phyloP scores from a whole-genome alignment of 306 rosid species.

The Astragalus membranaceus region DNA sequence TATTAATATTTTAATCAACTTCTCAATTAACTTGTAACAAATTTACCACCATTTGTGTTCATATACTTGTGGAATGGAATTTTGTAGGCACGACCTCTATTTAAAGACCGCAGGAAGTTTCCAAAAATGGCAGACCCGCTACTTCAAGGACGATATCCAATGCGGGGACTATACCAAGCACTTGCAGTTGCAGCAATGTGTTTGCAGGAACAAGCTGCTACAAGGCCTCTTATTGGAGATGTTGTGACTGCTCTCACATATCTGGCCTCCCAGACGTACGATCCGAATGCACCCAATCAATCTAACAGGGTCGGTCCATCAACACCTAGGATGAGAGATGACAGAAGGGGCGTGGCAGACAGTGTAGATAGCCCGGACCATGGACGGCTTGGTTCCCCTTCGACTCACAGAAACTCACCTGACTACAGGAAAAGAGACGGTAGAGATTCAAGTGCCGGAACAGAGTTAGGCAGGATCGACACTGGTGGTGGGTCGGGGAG shows the following conservation, averaged over 20 bases:
- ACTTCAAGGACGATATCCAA: constrained; percentile 81
- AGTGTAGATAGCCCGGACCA: constrained; percentile 79
- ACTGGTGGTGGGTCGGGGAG: constrained; percentile 80
- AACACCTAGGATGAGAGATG: constrained; percentile 75
- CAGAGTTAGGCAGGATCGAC: constrained; percentile 52
- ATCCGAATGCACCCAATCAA: constrained; percentile 53
- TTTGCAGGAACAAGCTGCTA: constrained; percentile 92
- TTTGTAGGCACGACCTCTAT: constrained; percentile 83
- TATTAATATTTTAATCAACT: not conserved
- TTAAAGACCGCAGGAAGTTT: constrained; percentile 84
- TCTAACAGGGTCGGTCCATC: constrained; percentile 66
- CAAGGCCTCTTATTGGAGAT: constrained; percentile 91
- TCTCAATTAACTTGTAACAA: constrained; percentile 8
- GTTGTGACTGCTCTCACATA: constrained; percentile 95
- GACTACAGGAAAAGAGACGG: constrained; percentile 65
- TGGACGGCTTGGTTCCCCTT: constrained; percentile 65
- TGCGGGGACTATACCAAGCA: constrained; percentile 94
- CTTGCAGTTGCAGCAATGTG: constrained; percentile 99
- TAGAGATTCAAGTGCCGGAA: constrained; percentile 44
- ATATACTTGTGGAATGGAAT: constrained; percentile 4
- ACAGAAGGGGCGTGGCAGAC: constrained; percentile 58
- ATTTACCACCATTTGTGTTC: constrained; percentile 11
- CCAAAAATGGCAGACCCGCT: constrained; percentile 97
- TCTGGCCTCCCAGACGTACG: constrained; percentile 85
- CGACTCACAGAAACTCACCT: constrained; percentile 66